These are phyloP conservation scores for Orbilia quercus DNA, from an alignment of 2,329 filamentous ascomycete species.

Conservation along the genomic window DNA sequence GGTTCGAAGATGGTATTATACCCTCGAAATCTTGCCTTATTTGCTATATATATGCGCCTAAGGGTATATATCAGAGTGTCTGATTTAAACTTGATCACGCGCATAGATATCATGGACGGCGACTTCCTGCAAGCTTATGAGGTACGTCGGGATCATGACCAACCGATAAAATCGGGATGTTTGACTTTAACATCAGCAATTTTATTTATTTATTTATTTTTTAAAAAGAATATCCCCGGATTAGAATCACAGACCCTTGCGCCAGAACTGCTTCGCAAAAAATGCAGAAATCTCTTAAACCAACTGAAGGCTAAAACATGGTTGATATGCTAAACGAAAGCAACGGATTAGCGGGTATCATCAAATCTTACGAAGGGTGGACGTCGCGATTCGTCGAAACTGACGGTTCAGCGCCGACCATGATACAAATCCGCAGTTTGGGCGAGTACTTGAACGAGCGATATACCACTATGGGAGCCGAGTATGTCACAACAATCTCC, in stretches of 20 bases:
- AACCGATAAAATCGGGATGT: too few species aligned
- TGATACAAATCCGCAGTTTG: background rate
- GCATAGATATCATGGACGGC: too few species aligned
- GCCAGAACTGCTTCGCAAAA: background rate
- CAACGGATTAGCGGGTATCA: background rate
- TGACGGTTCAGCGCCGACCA: background rate
- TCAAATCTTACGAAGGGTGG: slow-evolving; percentile 18
- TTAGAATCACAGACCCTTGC: background rate
- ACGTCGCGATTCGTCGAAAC: background rate
- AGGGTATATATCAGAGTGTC: too few species aligned
- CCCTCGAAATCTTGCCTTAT: too few species aligned
- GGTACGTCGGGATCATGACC: too few species aligned
- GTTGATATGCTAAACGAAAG: slow-evolving; percentile 2
- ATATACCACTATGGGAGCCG: background rate
- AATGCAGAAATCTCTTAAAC: background rate
- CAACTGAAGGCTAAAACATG: slow-evolving; percentile 10
- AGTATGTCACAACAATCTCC: slow-evolving; percentile 7
- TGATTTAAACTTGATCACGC: too few species aligned
- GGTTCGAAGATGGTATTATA: too few species aligned
- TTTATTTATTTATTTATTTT: too few species aligned
- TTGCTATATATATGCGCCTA: too few species aligned
- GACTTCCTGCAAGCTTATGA: too few species aligned
- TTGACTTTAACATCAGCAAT: too few species aligned
- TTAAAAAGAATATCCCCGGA: background rate
- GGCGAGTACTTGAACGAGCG: slow-evolving; percentile 16